Evolutionary conservation across 1,139 yeast species (phyloP).

Genomic region (Pneumocystis carinii): DNA sequence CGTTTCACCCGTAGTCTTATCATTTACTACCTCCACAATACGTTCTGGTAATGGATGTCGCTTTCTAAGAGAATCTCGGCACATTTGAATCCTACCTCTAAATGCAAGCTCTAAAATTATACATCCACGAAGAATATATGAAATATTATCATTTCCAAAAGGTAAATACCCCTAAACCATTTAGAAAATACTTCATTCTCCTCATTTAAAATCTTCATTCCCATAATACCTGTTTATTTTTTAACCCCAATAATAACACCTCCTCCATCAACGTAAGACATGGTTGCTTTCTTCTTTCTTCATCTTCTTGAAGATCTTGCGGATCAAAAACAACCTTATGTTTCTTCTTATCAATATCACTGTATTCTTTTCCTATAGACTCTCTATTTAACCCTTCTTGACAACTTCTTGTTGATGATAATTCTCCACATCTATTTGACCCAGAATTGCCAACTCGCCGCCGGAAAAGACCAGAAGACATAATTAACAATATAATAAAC

Average conservation of each 20-base stretch:
- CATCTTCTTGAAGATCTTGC: slow-evolving; percentile 40
- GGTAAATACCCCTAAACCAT: slow-evolving; percentile 56
- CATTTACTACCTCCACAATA: slow-evolving; percentile 71
- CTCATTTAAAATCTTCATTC: background rate
- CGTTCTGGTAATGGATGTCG: slow-evolving; percentile 80
- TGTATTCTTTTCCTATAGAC: slow-evolving; percentile 13
- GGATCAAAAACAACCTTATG: slow-evolving; percentile 78
- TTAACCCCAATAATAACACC: slow-evolving; percentile 77
- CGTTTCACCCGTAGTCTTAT: slow-evolving; percentile 85
- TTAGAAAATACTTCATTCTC: background rate
- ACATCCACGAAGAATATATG: slow-evolving; percentile 91
- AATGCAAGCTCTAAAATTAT: slow-evolving; percentile 82
- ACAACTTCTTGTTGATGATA: background rate
- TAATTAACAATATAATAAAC: background rate
- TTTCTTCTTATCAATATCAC: slow-evolving; percentile 15
- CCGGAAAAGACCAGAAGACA: background rate
- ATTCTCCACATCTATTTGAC: slow-evolving; percentile 3
- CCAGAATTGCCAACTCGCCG: background rate
- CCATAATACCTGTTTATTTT: slow-evolving; percentile 51
- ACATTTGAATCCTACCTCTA: slow-evolving; percentile 74
- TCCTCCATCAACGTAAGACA: slow-evolving; percentile 89
- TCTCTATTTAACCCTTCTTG: background rate
- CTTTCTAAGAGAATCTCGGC: slow-evolving; percentile 86
- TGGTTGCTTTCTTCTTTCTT: slow-evolving; percentile 42
- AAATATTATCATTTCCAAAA: slow-evolving; percentile 95